Evolutionary conservation across 177 flowering plant species (phyloP), one percentile per base, ranked within the genome.

Genomic region (Vitis hybrid): DNA sequence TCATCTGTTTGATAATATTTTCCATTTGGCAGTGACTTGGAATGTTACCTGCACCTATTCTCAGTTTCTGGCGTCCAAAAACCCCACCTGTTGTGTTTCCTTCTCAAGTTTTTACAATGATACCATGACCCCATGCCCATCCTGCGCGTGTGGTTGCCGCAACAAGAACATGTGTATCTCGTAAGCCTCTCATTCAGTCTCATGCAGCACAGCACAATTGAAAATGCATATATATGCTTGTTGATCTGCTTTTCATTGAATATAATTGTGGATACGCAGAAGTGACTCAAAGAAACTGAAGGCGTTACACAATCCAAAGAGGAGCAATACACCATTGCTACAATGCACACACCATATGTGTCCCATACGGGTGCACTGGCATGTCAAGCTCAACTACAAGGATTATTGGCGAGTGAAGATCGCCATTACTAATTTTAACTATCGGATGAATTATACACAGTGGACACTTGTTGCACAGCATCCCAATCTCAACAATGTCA

Each of bases 41-140:
- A 90, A 88, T 65, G 87, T 88, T 52, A 88, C 90, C 0, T 90
- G 92, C 85, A 90, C 94, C 30, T 90, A 88, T 58, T 90, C 94
- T 11, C 92, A 86, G 79, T 80, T 90, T 70, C 79, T 90, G 24
- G 89, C 87, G 1, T 70, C 84, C 27, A 85, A 83, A 76, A 84
- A 84, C 58, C 94, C 94, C 12, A 80, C 71, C 63, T 88, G 90
- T 24, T 90, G 94, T 58, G 92, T 90, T 57, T 90, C 94, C 24
- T 81, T 90, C 72, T 90, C 94, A 46, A 80, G 90, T 12, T 90
- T 89, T 79, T 90, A 90, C 82, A 90, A 90, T 61, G 81, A 81
- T 3, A 86, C 88, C 4, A 84, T 90, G 65, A 82, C 82, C 65
- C 84, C 91, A 52, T 90, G 94, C 67, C 88, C 94, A 20, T 30